These are phyloP conservation scores for Fusarium sp. DNA, from an alignment of 2,329 filamentous ascomycete species.

Conservation along the genomic window DNA sequence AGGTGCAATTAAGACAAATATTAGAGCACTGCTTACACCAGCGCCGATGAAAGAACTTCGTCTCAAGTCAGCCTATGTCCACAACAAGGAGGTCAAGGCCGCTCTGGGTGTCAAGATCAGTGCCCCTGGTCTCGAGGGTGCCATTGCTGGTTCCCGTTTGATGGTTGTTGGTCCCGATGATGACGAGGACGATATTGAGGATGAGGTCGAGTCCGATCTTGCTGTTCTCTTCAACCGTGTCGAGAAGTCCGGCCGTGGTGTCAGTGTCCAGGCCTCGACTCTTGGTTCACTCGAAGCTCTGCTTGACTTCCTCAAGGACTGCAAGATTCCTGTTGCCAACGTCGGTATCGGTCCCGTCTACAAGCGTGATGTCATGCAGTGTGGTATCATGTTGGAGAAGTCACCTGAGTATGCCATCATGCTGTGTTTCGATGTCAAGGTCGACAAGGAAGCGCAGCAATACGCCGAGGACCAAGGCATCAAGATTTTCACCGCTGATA, in stretches of 20 bases:
- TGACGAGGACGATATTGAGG: constrained; percentile 95
- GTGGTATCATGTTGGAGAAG: constrained; percentile 97
- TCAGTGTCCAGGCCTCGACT: constrained; percentile 96
- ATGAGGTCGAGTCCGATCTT: constrained; percentile 96
- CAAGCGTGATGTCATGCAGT: constrained; percentile 97
- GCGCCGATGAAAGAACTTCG: constrained; percentile 94
- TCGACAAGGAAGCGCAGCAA: constrained; percentile 93
- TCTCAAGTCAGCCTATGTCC: constrained; percentile 95
- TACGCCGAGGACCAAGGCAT: constrained; percentile 96
- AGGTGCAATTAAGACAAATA: constrained; percentile 94
- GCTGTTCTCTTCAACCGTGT: constrained; percentile 92
- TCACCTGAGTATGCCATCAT: constrained; percentile 96
- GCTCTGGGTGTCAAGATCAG: constrained; percentile 99
- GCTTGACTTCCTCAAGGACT: constrained; percentile 94
- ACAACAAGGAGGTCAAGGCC: constrained; percentile 99
- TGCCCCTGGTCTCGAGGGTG: constrained; percentile 93
- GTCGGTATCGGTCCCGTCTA: constrained; percentile 98
- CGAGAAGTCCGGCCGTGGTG: constrained; percentile 91
- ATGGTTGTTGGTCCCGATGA: constrained; percentile 95
- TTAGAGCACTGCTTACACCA: constrained; percentile 93
- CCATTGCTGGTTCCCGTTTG: constrained; percentile 95
- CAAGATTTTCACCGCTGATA: constrained; percentile 98
- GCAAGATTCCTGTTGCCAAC: constrained; percentile 97
- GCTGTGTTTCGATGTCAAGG: constrained; percentile 99
- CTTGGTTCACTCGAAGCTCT: constrained; percentile 96